Evolutionary conservation across 371 early-diverging fungal species (phyloP).

Genomic region (Mortierella sp.): DNA sequence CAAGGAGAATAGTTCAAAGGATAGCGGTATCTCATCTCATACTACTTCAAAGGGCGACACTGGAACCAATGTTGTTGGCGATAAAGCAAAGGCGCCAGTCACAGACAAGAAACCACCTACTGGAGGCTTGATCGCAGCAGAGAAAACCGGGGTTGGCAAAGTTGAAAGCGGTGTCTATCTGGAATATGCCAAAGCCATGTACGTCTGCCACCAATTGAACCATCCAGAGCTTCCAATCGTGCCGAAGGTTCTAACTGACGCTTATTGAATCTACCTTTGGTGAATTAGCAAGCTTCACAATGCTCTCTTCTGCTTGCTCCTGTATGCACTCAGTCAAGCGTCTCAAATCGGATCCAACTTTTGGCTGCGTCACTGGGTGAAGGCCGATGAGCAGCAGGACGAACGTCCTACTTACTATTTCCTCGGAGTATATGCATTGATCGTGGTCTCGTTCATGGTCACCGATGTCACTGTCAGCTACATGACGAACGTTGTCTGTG

Average conservation of each 20-base stretch:
- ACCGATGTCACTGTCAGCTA: conserved; percentile 55
- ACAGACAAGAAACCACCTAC: background rate
- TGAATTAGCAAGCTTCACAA: conserved; percentile 27
- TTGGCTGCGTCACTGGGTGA: conserved; percentile 80
- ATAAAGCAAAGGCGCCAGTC: conserved; percentile 26
- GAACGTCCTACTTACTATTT: conserved; percentile 35
- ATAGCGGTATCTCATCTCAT: too few relatives aligned
- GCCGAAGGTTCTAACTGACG: too few relatives aligned
- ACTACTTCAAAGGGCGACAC: background rate
- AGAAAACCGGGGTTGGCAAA: conserved; percentile 81
- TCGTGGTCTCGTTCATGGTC: conserved; percentile 54
- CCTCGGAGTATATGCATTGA: conserved; percentile 52
- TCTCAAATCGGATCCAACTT: conserved; percentile 52
- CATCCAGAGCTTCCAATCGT: background rate
- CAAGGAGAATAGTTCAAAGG: conserved; percentile 2
- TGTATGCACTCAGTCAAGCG: conserved; percentile 58
- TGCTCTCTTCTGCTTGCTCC: conserved; percentile 22
- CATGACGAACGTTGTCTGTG: conserved; percentile 45
- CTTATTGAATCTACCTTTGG: conserved; percentile 1
- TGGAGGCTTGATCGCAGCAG: conserved; percentile 68
- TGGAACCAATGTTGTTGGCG: conserved; percentile 36
- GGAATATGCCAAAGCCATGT: conserved; percentile 84
- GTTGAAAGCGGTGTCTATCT: conserved; percentile 59
- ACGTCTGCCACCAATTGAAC: conserved; percentile 11
- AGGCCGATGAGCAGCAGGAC: conserved; percentile 53